Evolutionary conservation across 2,329 filamentous ascomycete genomes (phyloP).

Genomic region (Stemphylium lycopersici): DNA sequence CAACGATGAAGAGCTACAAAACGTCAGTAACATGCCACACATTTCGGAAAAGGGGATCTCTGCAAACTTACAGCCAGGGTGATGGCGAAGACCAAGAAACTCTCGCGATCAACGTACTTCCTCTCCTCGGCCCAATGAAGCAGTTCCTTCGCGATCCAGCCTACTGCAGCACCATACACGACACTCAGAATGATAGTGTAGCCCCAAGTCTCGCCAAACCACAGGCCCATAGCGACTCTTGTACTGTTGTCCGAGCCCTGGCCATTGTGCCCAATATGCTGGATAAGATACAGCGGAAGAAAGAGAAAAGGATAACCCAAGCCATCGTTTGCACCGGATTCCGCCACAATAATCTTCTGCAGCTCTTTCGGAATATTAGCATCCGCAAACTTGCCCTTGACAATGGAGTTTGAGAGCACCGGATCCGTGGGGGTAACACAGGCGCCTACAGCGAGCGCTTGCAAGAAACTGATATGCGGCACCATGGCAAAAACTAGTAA

Average conservation of each 20-base stretch:
- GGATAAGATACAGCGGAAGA: slow-evolving; percentile 81
- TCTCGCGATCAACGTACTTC: slow-evolving; percentile 84
- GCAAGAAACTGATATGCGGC: slow-evolving; percentile 73
- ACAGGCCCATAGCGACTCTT: slow-evolving; percentile 72
- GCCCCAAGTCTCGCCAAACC: slow-evolving; percentile 85
- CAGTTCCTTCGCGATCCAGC: slow-evolving; percentile 80
- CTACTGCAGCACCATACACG: slow-evolving; percentile 76
- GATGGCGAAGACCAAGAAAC: slow-evolving; percentile 85
- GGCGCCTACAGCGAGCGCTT: slow-evolving; percentile 79
- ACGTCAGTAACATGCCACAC: neutral
- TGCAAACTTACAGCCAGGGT: slow-evolving; percentile 69
- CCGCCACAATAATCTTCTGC: slow-evolving; percentile 69
- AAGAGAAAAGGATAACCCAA: slow-evolving; percentile 89
- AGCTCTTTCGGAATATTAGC: slow-evolving; percentile 83
- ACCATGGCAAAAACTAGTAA: slow-evolving; percentile 78
- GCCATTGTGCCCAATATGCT: slow-evolving; percentile 69
- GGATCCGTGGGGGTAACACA: slow-evolving; percentile 95
- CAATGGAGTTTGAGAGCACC: slow-evolving; percentile 84
- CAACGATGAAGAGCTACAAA: slow-evolving; percentile 76
- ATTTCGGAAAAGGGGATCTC: neutral
- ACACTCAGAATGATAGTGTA: slow-evolving; percentile 83
- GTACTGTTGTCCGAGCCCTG: slow-evolving; percentile 57
- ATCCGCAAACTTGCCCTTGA: slow-evolving; percentile 92
- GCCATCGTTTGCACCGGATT: slow-evolving; percentile 89
- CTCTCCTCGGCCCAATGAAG: slow-evolving; percentile 83